Base-by-base conservation (phyloP, 2,329 filamentous ascomycete species). In the Bipolaris gigantea region DNA sequence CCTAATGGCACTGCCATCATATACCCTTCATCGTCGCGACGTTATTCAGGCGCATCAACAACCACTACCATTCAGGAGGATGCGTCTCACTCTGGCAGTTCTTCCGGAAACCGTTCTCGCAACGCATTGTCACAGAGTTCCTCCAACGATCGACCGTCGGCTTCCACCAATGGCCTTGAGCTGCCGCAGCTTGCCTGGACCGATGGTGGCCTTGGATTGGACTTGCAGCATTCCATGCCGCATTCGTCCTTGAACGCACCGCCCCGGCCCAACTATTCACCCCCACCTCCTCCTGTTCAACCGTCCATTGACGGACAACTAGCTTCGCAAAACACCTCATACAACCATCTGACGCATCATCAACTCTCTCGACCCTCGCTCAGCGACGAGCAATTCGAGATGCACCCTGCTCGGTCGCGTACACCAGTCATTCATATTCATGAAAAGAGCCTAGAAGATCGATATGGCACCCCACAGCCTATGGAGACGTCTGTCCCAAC, bases 221-320 rank as follows among this genome's bases (percentile, higher is more conserved):
- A 76, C 2, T 73, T 80, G 46, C 73, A 78, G 6, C 50, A 61
- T 16, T 54, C 54, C 36, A 38, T 56, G 50, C 67, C 75, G 16
- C 63, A 63, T 57, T 66, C 65, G 59, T 62, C 61, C 27, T 61
- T 66, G 27, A 70, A 73, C 5, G 44, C 55, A 36, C 70, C 71
- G 35, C 76, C 77, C 27, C 78, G 80, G n/a, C 71, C 71, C 32
- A 69, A 80, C 50, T 75, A 78, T 40, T 79, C 79, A 33, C 79
- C 78, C 30, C 79, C 79, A 5, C 79, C 78, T 6, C 77, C 79
- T 21, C 71, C 73, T 8, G 51, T 61, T 9, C 45, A 59, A 35
- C 42, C 52, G 11, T 59, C 61, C 16, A 58, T 59, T 38, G 61
- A 59, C 23, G 57, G 59, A 39, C 60, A 61, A 23, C 30, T 59